phyloP scores from a whole-genome alignment of 2,329 filamentous ascomycete species.

The Stachybotrys chlorohalonatus region DNA sequence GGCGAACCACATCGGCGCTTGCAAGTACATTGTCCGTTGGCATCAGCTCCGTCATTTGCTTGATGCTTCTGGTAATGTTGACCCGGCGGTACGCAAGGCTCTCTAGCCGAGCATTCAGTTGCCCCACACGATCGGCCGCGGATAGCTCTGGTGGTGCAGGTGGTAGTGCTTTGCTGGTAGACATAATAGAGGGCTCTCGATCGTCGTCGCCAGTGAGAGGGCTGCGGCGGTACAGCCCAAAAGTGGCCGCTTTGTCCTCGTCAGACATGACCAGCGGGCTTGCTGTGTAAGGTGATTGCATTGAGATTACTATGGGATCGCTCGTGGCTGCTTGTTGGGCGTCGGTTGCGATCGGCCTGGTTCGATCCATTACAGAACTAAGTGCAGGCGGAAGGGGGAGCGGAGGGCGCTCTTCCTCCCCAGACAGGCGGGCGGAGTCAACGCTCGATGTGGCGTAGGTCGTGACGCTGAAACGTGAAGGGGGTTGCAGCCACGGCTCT shows the following conservation, averaged over 20 bases:
- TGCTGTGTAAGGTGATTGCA: slow-evolving; percentile 11
- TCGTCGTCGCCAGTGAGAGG: slow-evolving; percentile 1
- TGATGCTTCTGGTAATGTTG: slow-evolving; percentile 65
- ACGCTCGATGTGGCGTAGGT: slow-evolving; percentile 45
- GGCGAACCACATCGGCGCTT: slow-evolving; percentile 51
- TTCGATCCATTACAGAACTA: slow-evolving; percentile 21
- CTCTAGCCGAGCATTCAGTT: slow-evolving; percentile 56
- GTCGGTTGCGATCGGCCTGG: slow-evolving; percentile 16
- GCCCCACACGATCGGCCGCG: slow-evolving; percentile 54
- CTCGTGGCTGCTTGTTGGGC: slow-evolving; percentile 8
- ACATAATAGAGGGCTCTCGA: slow-evolving; percentile 23
- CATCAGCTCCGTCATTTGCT: slow-evolving; percentile 71
- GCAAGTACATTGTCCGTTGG: slow-evolving; percentile 60
- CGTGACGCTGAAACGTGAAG: slow-evolving; percentile 55
- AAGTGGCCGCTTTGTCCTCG: background rate
- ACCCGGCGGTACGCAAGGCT: slow-evolving; percentile 56
- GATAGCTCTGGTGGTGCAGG: slow-evolving; percentile 49
- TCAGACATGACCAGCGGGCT: background rate
- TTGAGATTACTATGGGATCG: slow-evolving; percentile 19
- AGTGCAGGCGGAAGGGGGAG: slow-evolving; percentile 10
- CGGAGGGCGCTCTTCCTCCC: slow-evolving; percentile 14
- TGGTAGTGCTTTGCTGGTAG: slow-evolving; percentile 50
- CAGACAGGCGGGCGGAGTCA: slow-evolving; percentile 15
- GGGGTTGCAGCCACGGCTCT: slow-evolving; percentile 38
- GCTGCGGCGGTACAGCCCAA: background rate